Evolutionary conservation across 257 asterid species (phyloP), one percentile per base, ranked within the genome.

Genomic region (Prunella vulgaris): DNA sequence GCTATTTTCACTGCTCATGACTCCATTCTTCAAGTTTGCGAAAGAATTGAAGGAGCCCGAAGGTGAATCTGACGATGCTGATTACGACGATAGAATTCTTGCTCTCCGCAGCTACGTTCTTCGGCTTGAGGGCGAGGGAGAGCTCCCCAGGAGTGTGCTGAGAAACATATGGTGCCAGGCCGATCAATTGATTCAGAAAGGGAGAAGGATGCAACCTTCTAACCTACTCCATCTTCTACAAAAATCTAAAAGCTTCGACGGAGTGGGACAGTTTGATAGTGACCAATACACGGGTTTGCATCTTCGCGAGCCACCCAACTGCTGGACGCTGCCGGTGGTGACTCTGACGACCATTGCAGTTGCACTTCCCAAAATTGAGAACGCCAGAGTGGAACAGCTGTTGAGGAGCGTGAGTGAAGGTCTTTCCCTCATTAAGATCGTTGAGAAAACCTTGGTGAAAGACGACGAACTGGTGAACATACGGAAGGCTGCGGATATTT

Each of bases 91-190:
- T 0, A 27, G 5, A 17, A 10, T 14, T 13, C 18, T 9, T 13
- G 3, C 10, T 42, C 58, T 64, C 15, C 22, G 54, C 5, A 7
- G 20, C 1, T 78, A 61, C 42, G 83, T 78, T 37, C 66, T 85
- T 61, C 78, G 74, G 2, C 86, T 82, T 7, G 83, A 83, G 46
- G 73, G 78, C 0, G 86, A 85, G 73, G 54, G 22, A 0, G 70
- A 69, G 53, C 24, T 85, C 24, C 85, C 90, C 0, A 15, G 25
- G 14, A 63, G n/a, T 9, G 63, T 70, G 0, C 7, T 74, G 5
- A 60, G 12, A 37, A 51, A 51, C 9, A 68, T 68, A 2, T 61
- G 40, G 32, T 2, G 17, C 5, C 59, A 68, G 20, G 79, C 44
- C 0, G 71, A 74, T 24, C 54, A 51, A 1, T 21, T 40, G 22